A percentile compares a stretch with the other conserved stretches of the same genome.
Evolutionary conservation across 2,329 filamentous ascomycete species (phyloP).

Genomic region (Hansfordia pulvinata): DNA sequence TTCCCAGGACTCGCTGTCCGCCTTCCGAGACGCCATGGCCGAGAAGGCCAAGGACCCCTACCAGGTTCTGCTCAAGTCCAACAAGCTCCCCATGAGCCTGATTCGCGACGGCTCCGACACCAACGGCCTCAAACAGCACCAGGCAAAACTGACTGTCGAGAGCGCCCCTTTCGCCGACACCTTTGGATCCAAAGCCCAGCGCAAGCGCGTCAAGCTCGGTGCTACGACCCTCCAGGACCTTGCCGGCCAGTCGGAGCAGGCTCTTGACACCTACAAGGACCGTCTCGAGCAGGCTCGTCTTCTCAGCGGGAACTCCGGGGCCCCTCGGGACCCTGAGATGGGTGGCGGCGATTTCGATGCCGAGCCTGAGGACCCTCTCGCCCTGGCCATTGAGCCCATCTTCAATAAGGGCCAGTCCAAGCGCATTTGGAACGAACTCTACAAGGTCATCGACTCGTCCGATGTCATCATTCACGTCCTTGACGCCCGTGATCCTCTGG

Average conservation of each 20-base stretch:
- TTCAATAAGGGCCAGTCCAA: slow-evolving; percentile 94
- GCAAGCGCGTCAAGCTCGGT: slow-evolving; percentile 82
- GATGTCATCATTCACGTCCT: slow-evolving; percentile 94
- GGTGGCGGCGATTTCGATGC: slow-evolving; percentile 18
- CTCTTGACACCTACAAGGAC: slow-evolving; percentile 71
- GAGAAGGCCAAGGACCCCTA: slow-evolving; percentile 86
- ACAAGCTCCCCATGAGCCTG: slow-evolving; percentile 92
- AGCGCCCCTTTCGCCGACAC: slow-evolving; percentile 74
- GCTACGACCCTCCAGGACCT: slow-evolving; percentile 74
- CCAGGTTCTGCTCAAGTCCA: slow-evolving; percentile 86
- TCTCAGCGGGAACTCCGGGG: slow-evolving; percentile 55
- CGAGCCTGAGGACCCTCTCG: slow-evolving; percentile 30
- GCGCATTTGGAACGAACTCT: slow-evolving; percentile 91
- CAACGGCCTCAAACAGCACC: slow-evolving; percentile 82
- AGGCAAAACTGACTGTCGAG: slow-evolving; percentile 88
- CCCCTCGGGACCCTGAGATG: slow-evolving; percentile 33
- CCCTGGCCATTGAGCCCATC: slow-evolving; percentile 66
- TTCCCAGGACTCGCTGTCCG: slow-evolving; percentile 72
- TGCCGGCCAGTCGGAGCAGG: slow-evolving; percentile 65
- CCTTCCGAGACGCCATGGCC: slow-evolving; percentile 84
- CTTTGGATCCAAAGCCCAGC: slow-evolving; percentile 85
- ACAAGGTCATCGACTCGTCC: slow-evolving; percentile 29
- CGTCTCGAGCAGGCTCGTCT: slow-evolving; percentile 66
- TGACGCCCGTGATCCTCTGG: slow-evolving; percentile 78
- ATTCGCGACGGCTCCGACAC: slow-evolving; percentile 67